These are phyloP conservation scores for Marasmius oreades DNA, from an alignment of 1,284 basidiomycete species.

Conservation along the genomic window DNA sequence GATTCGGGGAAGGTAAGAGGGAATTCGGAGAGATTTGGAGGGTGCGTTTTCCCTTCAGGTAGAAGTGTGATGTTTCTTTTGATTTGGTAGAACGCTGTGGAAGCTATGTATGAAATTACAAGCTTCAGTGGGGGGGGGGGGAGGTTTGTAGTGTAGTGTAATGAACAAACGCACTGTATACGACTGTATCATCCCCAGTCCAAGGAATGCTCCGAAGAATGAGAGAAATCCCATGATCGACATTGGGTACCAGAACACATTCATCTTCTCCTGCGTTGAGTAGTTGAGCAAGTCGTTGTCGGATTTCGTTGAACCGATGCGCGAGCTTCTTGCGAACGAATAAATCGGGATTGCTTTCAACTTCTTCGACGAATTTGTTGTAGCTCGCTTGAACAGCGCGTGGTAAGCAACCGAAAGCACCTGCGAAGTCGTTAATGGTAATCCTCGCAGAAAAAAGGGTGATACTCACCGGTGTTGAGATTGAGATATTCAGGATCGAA, in stretches of 20 bases:
- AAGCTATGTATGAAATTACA: neutral
- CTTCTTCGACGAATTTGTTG: constrained; percentile 39
- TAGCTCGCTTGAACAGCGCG: constrained; percentile 53
- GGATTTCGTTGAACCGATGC: constrained; percentile 38
- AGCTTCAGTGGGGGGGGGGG: no score
- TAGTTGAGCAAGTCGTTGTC: constrained; percentile 53
- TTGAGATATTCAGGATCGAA: constrained; percentile 45
- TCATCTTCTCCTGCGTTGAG: constrained; percentile 59
- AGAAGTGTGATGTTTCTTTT: neutral
- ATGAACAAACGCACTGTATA: constrained; percentile 34
- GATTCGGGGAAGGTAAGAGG: constrained; percentile 61
- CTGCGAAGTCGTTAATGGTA: constrained; percentile 28
- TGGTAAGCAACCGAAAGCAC: constrained; percentile 70
- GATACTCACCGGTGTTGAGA: constrained; percentile 55
- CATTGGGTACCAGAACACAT: constrained; percentile 64
- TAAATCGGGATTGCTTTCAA: constrained; percentile 62
- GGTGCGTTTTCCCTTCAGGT: constrained; percentile 61
- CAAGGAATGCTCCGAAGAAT: constrained; percentile 59
- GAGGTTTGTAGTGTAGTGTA: no score
- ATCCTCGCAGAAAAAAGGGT: neutral
- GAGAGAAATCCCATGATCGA: constrained; percentile 66
- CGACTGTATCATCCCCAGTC: constrained; percentile 43
- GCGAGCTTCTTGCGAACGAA: constrained; percentile 50
- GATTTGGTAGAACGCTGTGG: neutral
- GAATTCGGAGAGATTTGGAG: constrained; percentile 50